Conservation (phyloP, 129 eudicot genomes). For the Dittrichia graveolens region DNA sequence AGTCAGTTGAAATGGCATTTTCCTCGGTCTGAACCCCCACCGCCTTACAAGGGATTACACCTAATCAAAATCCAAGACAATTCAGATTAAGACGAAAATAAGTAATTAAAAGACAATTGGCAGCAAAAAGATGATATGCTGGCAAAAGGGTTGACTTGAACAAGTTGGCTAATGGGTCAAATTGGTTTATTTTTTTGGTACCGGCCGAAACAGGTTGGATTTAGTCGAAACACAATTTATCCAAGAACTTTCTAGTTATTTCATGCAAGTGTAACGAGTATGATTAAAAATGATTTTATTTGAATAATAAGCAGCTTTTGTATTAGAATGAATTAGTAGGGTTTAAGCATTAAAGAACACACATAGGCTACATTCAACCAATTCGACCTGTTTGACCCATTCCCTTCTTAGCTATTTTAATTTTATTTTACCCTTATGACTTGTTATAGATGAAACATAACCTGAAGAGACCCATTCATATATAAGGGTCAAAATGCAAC, state of each 20-base stretch:
- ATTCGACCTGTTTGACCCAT: not conserved
- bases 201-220: not conserved
- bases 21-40: conserved; percentile 79
- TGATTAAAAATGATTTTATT: not conserved
- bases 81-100: not conserved
- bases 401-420: not conserved
- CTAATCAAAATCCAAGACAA: conserved; percentile 29
- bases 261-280: not conserved
- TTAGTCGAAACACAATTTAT: not conserved
- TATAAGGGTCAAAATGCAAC: not conserved
- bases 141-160: not conserved
- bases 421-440: not conserved
- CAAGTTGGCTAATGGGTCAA: not conserved
- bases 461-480: not conserved
- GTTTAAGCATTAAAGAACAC: conserved; percentile 5
- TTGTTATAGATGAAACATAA: not conserved
- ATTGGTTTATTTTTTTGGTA: not conserved
- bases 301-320: conserved; percentile 1
- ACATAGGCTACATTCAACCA: not conserved
- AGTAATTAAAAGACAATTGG: not conserved
- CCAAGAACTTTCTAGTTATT: not conserved
- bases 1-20: conserved; percentile 32
- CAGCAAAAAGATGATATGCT: not conserved
- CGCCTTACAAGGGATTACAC: conserved; percentile 39
- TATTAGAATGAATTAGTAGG: not conserved